phyloP scores from a whole-genome alignment of 2,329 filamentous ascomycete genomes.

The Herpotrichia juniperi region DNA sequence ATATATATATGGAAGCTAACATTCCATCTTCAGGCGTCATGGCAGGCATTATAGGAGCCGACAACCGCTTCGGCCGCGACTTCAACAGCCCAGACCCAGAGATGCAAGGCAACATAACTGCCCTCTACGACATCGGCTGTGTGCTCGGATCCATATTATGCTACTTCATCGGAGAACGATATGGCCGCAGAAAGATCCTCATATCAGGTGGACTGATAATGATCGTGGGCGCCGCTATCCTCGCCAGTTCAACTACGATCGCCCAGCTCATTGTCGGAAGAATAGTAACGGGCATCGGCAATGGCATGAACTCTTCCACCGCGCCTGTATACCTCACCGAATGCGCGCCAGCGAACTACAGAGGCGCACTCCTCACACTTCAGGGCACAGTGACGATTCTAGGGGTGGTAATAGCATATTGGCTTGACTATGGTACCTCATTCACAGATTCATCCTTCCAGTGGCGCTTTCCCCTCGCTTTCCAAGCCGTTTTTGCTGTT shows the following conservation, averaged over 20 bases:
- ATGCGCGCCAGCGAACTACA: slow-evolving; percentile 61
- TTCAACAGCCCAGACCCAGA: slow-evolving; percentile 45
- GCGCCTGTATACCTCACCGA: slow-evolving; percentile 51
- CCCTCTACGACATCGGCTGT: slow-evolving; percentile 41
- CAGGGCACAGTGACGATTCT: neutral
- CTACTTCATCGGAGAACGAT: slow-evolving; percentile 29
- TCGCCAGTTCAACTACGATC: slow-evolving; percentile 25
- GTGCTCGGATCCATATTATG: slow-evolving; percentile 30
- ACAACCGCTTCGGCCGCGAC: slow-evolving; percentile 49
- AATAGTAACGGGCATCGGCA: slow-evolving; percentile 46
- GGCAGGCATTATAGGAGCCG: slow-evolving; percentile 44
- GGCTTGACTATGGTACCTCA: slow-evolving; percentile 54
- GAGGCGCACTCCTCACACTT: slow-evolving; percentile 54
- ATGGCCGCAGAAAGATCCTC: slow-evolving; percentile 31
- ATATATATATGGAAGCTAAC: neutral
- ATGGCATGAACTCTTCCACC: slow-evolving; percentile 42
- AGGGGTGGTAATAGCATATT: neutral
- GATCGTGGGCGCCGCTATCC: slow-evolving; percentile 28
- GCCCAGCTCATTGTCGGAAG: slow-evolving; percentile 35
- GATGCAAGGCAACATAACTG: slow-evolving; percentile 46
- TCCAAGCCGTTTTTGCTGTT: slow-evolving; percentile 23
- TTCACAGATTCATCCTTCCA: slow-evolving; percentile 25
- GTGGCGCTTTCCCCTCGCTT: slow-evolving; percentile 22
- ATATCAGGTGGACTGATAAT: slow-evolving; percentile 31
- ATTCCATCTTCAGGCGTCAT: slow-evolving; percentile 30